phyloP scores from a whole-genome alignment of 805 yeast species.

The Ogataea pignaliae region DNA sequence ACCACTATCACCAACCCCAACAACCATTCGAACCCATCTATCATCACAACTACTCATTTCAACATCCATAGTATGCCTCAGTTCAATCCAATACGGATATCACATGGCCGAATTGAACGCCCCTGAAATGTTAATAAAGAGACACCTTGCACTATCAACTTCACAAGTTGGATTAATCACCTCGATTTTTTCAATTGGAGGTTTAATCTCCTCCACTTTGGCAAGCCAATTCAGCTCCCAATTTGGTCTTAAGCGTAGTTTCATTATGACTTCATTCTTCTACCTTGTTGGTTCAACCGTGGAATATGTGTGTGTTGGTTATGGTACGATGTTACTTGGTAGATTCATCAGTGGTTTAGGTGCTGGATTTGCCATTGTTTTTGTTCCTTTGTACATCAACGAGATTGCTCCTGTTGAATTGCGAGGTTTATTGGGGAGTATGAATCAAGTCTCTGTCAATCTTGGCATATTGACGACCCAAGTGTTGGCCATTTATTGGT shows the following conservation, averaged over 20 bases:
- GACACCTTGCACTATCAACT: slow-evolving; percentile 23
- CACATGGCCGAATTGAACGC: slow-evolving; percentile 95
- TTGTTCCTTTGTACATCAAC: slow-evolving; percentile 75
- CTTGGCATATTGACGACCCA: slow-evolving; percentile 83
- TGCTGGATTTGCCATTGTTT: slow-evolving; percentile 84
- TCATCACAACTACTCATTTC: slow-evolving; percentile 34
- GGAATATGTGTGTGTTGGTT: slow-evolving; percentile 47
- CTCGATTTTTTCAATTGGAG: slow-evolving; percentile 80
- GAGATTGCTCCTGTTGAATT: slow-evolving; percentile 68
- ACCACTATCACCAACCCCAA: no score
- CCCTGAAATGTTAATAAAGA: slow-evolving; percentile 58
- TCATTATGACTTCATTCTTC: slow-evolving; percentile 45
- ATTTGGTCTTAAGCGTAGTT: slow-evolving; percentile 58
- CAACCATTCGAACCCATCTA: no score
- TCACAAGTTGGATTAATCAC: slow-evolving; percentile 68
- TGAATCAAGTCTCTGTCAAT: slow-evolving; percentile 85
- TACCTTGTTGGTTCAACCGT: slow-evolving; percentile 60
- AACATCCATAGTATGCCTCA: slow-evolving; percentile 61
- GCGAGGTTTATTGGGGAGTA: slow-evolving; percentile 79
- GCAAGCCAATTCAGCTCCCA: slow-evolving; percentile 62
- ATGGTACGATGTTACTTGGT: slow-evolving; percentile 50
- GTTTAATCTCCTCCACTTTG: slow-evolving; percentile 65
- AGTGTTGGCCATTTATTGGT: slow-evolving; percentile 62
- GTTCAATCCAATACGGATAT: slow-evolving; percentile 86
- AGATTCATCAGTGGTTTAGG: slow-evolving; percentile 78